Evolutionary conservation across 352 stramenopile genomes (phyloP).

Genomic region (Globisporangium emineosum): DNA sequence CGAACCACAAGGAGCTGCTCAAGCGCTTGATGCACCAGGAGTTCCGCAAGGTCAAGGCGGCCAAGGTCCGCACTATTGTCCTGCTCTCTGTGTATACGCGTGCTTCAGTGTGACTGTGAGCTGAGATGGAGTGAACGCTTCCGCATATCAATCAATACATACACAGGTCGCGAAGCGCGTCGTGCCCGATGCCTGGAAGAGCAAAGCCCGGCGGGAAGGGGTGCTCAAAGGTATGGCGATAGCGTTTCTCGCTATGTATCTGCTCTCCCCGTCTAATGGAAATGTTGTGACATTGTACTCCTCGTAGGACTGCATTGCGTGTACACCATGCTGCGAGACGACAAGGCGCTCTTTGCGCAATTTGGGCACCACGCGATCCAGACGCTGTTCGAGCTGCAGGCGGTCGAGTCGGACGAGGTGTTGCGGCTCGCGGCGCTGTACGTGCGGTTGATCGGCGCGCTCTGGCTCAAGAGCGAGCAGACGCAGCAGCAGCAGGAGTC

Average conservation of each 20-base stretch:
- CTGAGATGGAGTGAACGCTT: neutral
- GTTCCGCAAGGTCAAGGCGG: conserved; percentile 68
- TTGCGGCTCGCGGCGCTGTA: conserved; percentile 49
- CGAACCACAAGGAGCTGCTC: conserved; percentile 86
- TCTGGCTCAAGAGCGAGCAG: conserved; percentile 46
- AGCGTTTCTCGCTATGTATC: neutral
- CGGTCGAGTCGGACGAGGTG: conserved; percentile 45
- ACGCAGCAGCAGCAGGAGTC: conserved; percentile 25
- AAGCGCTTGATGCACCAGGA: conserved; percentile 88
- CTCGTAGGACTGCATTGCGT: conserved; percentile 29
- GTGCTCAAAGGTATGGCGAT: conserved; percentile 32
- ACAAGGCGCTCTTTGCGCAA: conserved; percentile 20
- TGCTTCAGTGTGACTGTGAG: neutral
- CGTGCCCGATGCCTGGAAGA: conserved; percentile 62
- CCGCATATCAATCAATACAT: no score
- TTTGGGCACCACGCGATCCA: conserved; percentile 57
- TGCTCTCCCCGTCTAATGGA: neutral
- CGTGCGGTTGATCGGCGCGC: conserved; percentile 44
- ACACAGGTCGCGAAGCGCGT: conserved; percentile 47
- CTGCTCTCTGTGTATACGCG: neutral
- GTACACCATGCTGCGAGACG: conserved; percentile 36
- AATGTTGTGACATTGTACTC: neutral
- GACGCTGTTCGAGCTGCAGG: conserved; percentile 60
- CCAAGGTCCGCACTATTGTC: conserved; percentile 35
- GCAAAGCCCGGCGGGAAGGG: conserved; percentile 32